Evolutionary conservation across 148 eudicot genomes (phyloP).

Genomic region (Rhododendron henanense): DNA sequence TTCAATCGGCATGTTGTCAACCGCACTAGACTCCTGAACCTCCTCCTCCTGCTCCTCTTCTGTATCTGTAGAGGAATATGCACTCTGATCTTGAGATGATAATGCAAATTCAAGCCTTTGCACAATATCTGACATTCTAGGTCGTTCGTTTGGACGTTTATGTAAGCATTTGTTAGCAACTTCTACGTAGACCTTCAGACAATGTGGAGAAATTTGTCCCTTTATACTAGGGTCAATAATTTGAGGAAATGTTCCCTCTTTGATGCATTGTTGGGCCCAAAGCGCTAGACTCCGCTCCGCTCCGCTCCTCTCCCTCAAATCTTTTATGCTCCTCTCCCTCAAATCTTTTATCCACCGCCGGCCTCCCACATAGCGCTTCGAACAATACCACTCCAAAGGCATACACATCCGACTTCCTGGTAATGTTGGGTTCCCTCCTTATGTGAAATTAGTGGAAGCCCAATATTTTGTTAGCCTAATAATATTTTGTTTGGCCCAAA

Average conservation of each 20-base stretch:
- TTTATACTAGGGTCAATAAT: not conserved
- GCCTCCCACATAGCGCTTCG: not conserved
- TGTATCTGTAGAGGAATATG: not conserved
- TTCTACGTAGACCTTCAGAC: constrained; percentile 16
- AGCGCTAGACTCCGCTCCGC: constrained; percentile 8
- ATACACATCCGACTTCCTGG: not conserved
- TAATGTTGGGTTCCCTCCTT: no score
- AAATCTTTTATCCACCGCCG: not conserved
- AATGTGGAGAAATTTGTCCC: constrained; percentile 15
- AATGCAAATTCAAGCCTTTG: not conserved
- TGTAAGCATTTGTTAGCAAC: constrained; percentile 25
- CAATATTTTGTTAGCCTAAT: no score
- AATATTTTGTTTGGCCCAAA: no score
- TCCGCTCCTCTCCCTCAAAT: constrained; percentile 27
- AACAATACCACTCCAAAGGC: not conserved
- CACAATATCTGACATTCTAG: constrained; percentile 13
- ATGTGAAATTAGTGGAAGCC: no score
- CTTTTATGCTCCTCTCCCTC: constrained; percentile 23
- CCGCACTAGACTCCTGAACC: not conserved
- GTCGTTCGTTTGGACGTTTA: constrained; percentile 21
- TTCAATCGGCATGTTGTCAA: not conserved
- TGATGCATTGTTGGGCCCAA: not conserved
- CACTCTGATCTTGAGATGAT: not conserved
- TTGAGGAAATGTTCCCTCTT: not conserved
- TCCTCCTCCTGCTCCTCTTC: not conserved